Evolutionary conservation across 2,329 filamentous ascomycete genomes (phyloP).

Genomic region (Lasiodiplodia theobromae): DNA sequence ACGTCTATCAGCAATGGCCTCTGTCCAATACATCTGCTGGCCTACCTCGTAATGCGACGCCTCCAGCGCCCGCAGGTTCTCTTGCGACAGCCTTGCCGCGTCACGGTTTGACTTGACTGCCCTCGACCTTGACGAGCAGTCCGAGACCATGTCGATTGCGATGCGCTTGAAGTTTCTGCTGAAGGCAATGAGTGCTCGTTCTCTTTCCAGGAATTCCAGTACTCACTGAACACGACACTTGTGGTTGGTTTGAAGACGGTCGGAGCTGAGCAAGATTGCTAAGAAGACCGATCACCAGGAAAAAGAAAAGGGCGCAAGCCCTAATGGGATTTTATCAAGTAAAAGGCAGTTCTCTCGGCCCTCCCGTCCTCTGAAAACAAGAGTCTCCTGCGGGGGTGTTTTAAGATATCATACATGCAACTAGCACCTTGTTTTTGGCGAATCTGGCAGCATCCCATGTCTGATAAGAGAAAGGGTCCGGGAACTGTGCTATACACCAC

Average conservation of each 20-base stretch:
- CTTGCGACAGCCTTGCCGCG: conserved; percentile 11
- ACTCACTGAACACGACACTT: not conserved
- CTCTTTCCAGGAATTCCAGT: not conserved
- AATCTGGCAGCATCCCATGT: conserved; percentile 2
- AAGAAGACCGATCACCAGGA: not conserved
- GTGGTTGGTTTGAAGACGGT: not conserved
- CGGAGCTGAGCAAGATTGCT: not conserved
- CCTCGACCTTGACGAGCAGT: not conserved
- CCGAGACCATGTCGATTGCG: not conserved
- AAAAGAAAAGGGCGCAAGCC: not conserved
- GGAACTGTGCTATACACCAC: not conserved
- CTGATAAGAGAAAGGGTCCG: conserved; percentile 5
- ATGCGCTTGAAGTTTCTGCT: not conserved
- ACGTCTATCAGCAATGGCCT: not conserved
- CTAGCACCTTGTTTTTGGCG: not conserved
- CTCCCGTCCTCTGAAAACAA: not conserved
- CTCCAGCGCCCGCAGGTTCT: conserved; percentile 19
- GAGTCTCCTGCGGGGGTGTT: conserved; percentile 3
- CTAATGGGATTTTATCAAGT: conserved; percentile 1
- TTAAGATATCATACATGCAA: not conserved
- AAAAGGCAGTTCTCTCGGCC: not conserved
- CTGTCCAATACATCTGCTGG: not conserved
- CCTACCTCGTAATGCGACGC: conserved; percentile 2
- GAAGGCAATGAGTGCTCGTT: not conserved
- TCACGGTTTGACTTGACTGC: not conserved